Conservation (phyloP, 768 basidiomycete species). For the Galerina marginata region DNA sequence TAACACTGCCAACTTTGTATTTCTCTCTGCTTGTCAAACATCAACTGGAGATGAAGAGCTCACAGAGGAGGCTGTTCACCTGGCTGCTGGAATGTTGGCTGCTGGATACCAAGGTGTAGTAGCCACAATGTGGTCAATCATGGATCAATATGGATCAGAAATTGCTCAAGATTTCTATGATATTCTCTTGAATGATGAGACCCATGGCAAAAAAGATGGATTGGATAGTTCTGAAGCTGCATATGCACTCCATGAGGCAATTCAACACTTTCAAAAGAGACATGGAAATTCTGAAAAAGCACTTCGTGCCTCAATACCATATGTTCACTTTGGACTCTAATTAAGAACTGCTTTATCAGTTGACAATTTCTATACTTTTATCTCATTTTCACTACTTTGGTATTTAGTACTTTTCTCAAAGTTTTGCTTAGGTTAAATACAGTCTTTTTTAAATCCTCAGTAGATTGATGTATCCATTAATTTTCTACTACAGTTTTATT, state of each 20-base stretch:
- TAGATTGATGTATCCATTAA: too few species aligned
- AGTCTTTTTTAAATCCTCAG: too few species aligned
- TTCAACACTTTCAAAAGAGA: background rate
- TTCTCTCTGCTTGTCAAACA: conserved; percentile 45
- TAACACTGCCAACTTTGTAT: conserved; percentile 33
- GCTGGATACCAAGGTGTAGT: conserved; percentile 27
- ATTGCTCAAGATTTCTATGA: conserved; percentile 33
- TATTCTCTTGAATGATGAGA: conserved; percentile 9
- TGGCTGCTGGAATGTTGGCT: too few species aligned
- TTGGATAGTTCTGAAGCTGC: background rate
- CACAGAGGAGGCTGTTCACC: background rate
- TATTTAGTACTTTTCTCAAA: too few species aligned
- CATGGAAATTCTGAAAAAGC: conserved; percentile 8
- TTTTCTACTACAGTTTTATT: too few species aligned
- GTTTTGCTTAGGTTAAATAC: too few species aligned
- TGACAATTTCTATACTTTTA: too few species aligned
- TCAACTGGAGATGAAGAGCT: conserved; percentile 30
- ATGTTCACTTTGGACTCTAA: conserved; percentile 15
- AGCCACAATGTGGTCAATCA: conserved; percentile 44
- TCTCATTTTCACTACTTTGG: too few species aligned
- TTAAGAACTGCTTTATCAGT: too few species aligned
- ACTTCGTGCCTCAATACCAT: conserved; percentile 7
- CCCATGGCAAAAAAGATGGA: background rate
- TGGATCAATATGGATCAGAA: conserved; percentile 32
- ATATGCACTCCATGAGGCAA: background rate